phyloP scores from a whole-genome alignment of 2,329 filamentous ascomycete species.

The Pseudocercospora eumusae region DNA sequence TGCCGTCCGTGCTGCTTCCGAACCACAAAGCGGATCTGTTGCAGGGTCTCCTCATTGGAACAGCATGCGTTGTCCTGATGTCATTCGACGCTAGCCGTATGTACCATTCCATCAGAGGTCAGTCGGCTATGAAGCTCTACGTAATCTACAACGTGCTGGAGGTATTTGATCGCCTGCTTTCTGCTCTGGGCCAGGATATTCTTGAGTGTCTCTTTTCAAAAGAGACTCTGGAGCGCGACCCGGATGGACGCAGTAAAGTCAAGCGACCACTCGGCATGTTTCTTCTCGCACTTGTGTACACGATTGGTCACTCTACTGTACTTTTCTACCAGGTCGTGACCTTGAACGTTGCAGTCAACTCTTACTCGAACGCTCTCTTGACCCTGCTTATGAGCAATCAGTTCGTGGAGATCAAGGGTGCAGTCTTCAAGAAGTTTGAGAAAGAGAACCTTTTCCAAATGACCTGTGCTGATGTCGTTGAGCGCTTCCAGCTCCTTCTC shows the following conservation, averaged over 20 bases:
- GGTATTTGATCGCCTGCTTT: conserved; percentile 84
- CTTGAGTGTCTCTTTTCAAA: conserved; percentile 92
- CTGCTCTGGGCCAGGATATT: conserved; percentile 91
- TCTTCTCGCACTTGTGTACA: conserved; percentile 80
- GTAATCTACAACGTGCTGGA: conserved; percentile 98
- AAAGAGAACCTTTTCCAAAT: conserved; percentile 97
- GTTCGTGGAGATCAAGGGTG: conserved; percentile 98
- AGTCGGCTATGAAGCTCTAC: conserved; percentile 96
- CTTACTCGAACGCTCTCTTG: conserved; percentile 92
- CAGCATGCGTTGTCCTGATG: conserved; percentile 82
- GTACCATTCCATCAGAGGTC: conserved; percentile 96
- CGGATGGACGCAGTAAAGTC: conserved; percentile 87
- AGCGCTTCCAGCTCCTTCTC: conserved; percentile 95
- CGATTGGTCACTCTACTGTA: conserved; percentile 79
- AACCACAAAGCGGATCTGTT: conserved; percentile 95
- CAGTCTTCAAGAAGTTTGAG: conserved; percentile 97
- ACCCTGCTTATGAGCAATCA: conserved; percentile 94
- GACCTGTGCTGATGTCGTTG: conserved; percentile 93
- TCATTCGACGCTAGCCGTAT: conserved; percentile 92
- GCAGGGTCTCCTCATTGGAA: conserved; percentile 83
- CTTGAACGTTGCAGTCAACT: conserved; percentile 96
- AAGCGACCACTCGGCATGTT: conserved; percentile 90
- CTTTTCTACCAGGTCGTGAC: conserved; percentile 98
- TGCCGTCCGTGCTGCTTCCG: conserved; percentile 78
- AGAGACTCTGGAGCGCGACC: conserved; percentile 85